Percentiles rank a stretch among this genome's conserved stretches.
These are phyloP conservation scores for Raffaelea ambrosiae DNA, from an alignment of 2,329 filamentous ascomycete genomes.

Conservation along the genomic window DNA sequence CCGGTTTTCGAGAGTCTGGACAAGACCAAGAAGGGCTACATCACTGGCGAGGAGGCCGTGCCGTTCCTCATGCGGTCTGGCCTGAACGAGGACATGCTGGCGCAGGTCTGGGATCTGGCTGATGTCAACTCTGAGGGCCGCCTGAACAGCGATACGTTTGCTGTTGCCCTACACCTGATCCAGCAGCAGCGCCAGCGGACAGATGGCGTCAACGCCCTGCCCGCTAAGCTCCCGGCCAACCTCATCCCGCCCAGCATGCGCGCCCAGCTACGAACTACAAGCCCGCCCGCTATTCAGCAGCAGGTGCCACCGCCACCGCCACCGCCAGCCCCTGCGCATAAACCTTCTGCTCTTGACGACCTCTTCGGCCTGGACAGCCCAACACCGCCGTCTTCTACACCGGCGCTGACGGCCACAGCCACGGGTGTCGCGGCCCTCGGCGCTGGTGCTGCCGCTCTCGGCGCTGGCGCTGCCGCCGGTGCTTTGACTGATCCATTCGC, in stretches of 20 bases:
- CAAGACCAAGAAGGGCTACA: constrained; percentile 68
- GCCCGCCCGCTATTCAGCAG: constrained; percentile 32
- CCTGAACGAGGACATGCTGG: constrained; percentile 77
- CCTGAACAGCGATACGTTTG: constrained; percentile 82
- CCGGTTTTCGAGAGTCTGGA: constrained; percentile 78
- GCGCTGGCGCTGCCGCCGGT: constrained; percentile 14
- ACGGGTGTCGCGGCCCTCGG: constrained; percentile 24
- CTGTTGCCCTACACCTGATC: constrained; percentile 95
- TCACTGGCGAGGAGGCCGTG: constrained; percentile 91
- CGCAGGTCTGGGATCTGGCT: constrained; percentile 94
- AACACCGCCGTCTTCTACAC: constrained; percentile 33
- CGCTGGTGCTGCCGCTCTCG: too few species aligned
- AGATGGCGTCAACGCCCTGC: constrained; percentile 59
- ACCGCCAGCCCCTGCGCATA: constrained; percentile 25
- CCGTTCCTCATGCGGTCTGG: constrained; percentile 89
- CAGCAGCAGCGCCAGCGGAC: constrained; percentile 74
- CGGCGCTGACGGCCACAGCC: constrained; percentile 6
- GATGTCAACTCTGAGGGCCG: constrained; percentile 88
- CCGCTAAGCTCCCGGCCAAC: constrained; percentile 68
- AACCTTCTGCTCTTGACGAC: constrained; percentile 75
- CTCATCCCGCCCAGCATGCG: constrained; percentile 84
- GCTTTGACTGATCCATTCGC: constrained; percentile 58
- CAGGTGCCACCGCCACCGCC: constrained; percentile 29
- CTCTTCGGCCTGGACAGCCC: constrained; percentile 77
- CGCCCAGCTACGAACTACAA: constrained; percentile 42